phyloP scores from a whole-genome alignment of 345 rosid genomes.

The Cardiospermum halicacabum region DNA sequence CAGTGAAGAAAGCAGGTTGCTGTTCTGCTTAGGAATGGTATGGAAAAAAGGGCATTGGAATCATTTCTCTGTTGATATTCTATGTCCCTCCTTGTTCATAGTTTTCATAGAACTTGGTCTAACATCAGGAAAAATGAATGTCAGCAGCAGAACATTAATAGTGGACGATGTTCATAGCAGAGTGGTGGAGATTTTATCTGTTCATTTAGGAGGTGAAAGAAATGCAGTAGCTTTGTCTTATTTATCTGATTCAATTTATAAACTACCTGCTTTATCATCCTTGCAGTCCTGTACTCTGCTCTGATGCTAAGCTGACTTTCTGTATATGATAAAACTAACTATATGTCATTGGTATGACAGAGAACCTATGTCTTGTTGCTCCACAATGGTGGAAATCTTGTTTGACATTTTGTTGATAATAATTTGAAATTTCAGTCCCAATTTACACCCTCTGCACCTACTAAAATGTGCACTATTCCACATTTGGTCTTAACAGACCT shows the following conservation, averaged over 20 bases:
- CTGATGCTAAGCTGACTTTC: neutral
- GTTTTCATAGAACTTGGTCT: conserved; percentile 13
- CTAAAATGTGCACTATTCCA: neutral
- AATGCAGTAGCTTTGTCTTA: neutral
- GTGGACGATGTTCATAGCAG: conserved; percentile 8
- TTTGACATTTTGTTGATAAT: neutral
- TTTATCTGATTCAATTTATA: conserved; percentile 7
- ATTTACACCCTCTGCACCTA: neutral
- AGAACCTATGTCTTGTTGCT: neutral
- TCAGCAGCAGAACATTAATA: conserved; percentile 8
- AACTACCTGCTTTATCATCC: neutral
- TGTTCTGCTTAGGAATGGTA: conserved; percentile 42
- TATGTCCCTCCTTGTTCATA: conserved; percentile 5
- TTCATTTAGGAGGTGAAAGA: conserved; percentile 11
- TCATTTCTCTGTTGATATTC: conserved; percentile 1
- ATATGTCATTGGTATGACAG: too few relatives aligned
- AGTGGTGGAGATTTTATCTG: neutral
- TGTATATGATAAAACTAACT: neutral
- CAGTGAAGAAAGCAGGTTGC: conserved; percentile 72
- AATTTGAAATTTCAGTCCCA: neutral
- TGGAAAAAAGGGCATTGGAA: neutral
- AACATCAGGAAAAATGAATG: neutral
- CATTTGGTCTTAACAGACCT: neutral
- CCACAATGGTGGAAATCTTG: neutral
- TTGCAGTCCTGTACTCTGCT: neutral